Percentiles rank a stretch among this genome's conserved stretches.
Conservation (phyloP, 371 early-diverging fungal species). For the Chytridium lagenaria region DNA sequence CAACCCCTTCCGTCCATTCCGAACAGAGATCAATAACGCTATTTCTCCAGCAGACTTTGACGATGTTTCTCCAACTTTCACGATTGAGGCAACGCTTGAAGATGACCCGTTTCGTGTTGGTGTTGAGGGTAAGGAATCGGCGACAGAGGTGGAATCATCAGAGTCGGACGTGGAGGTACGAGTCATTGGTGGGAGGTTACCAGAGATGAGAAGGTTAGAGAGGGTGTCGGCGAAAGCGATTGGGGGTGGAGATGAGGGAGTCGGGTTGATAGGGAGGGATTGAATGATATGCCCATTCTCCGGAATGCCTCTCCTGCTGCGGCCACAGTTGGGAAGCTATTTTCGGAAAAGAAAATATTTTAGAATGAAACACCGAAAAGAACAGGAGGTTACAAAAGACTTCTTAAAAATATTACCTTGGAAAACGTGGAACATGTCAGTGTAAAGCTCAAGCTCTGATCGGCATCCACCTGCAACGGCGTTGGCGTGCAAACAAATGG, state of each 20-base stretch:
- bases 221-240: neutral
- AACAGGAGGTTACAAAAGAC: neutral
- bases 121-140: too few relatives aligned
- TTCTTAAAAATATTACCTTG: slow-evolving; percentile 32
- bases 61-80: neutral
- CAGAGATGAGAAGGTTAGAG: neutral
- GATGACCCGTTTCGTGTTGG: too few relatives aligned
- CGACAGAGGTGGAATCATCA: too few relatives aligned
- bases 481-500: slow-evolving; percentile 23
- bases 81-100: neutral
- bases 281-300: neutral
- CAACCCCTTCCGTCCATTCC: neutral
- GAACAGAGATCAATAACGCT: neutral
- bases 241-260: too few relatives aligned
- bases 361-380: neutral
- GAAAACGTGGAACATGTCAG: slow-evolving; percentile 47
- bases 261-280: too few relatives aligned
- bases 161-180: too few relatives aligned
- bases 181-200: neutral
- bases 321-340: neutral
- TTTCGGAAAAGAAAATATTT: neutral
- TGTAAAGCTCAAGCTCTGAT: slow-evolving; percentile 29
- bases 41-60: neutral
- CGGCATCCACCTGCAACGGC: neutral
- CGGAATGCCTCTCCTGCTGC: neutral